These are phyloP conservation scores for Candida vaughaniae DNA, from an alignment of 805 yeast species.

Conservation along the genomic window DNA sequence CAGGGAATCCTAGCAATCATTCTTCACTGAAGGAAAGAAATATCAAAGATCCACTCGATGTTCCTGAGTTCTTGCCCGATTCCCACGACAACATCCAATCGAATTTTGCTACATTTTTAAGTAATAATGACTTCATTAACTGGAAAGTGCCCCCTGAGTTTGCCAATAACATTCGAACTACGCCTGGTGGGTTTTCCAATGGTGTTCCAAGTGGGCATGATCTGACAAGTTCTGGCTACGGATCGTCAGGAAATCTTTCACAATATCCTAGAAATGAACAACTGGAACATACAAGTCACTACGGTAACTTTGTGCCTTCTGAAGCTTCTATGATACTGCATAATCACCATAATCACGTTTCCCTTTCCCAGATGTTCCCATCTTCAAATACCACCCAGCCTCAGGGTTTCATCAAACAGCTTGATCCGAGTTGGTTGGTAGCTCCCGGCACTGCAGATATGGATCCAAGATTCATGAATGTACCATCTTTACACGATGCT, in stretches of 20 bases:
- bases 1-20: conserved; percentile 1
- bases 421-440: not conserved
- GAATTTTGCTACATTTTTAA: conserved; percentile 21
- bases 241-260: not conserved
- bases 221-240: not conserved
- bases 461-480: not conserved
- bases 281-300: conserved; percentile 23
- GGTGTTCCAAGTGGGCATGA: not conserved
- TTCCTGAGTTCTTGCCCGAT: conserved; percentile 1
- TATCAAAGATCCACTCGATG: conserved; percentile 5
- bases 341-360: conserved; percentile 13
- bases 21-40: conserved; percentile 1
- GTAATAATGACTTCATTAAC: conserved; percentile 18
- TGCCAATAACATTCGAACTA: too few relatives aligned
- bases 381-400: conserved; percentile 2
- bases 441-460: not conserved
- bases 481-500: not conserved
- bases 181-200: not conserved
- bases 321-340: conserved; percentile 17
- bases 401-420: conserved; percentile 1
- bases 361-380: conserved; percentile 1
- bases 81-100: conserved; percentile 8
- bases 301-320: conserved; percentile 24
- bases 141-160: conserved; percentile 10
- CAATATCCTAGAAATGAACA: conserved; percentile 6